Conservation (phyloP, 2,329 filamentous ascomycete genomes). For the Cytospora schulzeri region DNA sequence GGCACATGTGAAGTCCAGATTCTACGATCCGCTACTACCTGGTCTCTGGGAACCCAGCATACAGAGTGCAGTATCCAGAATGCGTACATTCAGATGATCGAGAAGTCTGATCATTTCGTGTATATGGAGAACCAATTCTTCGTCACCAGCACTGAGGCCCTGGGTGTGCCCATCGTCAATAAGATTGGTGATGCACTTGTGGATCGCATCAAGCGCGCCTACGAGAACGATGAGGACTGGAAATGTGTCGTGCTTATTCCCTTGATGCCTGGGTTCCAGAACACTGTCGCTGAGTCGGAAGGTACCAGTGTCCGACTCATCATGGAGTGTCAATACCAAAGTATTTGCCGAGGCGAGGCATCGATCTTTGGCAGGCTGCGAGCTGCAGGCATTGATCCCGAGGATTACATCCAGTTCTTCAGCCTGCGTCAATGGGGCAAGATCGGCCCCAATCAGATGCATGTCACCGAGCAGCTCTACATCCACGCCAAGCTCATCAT, state of each 20-base stretch:
- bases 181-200: conserved; percentile 93
- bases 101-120: conserved; percentile 93
- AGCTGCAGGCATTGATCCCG: conserved; percentile 80
- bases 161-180: conserved; percentile 87
- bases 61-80: conserved; percentile 95
- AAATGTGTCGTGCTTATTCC: conserved; percentile 87
- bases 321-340: conserved; percentile 95
- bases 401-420: conserved; percentile 95
- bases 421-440: conserved; percentile 90
- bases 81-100: conserved; percentile 92
- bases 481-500: conserved; percentile 98
- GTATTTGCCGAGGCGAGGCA: conserved; percentile 88
- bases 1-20: conserved; percentile 98
- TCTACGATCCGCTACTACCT: conserved; percentile 82
- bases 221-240: conserved; percentile 86
- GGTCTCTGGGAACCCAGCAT: conserved; percentile 88
- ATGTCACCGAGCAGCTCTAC: conserved; percentile 95
- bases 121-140: conserved; percentile 99
- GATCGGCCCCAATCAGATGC: conserved; percentile 76
- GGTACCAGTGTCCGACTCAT: conserved; percentile 93
- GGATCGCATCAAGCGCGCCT: conserved; percentile 83
- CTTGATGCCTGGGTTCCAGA: conserved; percentile 97
- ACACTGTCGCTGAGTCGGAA: conserved; percentile 90
- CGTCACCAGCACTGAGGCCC: conserved; percentile 87
- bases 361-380: conserved; percentile 89